These are phyloP conservation scores for Xylariales sp. DNA, from an alignment of 2,329 filamentous ascomycete species.

Conservation along the genomic window DNA sequence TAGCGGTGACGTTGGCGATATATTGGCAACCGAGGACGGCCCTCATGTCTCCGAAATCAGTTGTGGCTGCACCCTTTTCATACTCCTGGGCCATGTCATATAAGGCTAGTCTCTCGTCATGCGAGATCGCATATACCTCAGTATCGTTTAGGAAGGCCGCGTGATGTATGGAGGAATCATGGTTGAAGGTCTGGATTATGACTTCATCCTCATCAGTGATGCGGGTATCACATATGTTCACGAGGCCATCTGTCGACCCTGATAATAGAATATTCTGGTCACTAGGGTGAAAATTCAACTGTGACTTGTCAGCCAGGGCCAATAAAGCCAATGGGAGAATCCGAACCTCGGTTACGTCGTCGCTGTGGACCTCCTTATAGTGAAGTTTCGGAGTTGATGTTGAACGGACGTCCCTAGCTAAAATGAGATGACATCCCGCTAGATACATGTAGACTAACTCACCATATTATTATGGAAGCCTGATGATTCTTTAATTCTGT, in stretches of 20 bases:
- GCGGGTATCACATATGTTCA: constrained; percentile 80
- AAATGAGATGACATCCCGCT: constrained; percentile 28
- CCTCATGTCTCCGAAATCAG: constrained; percentile 76
- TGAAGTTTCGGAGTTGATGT: constrained; percentile 60
- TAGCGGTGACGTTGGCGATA: constrained; percentile 73
- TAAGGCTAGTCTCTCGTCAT: constrained; percentile 81
- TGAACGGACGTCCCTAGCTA: constrained; percentile 67
- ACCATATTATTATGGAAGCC: constrained; percentile 72
- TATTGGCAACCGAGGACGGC: constrained; percentile 77
- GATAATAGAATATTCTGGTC: constrained; percentile 74
- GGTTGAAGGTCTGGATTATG: constrained; percentile 81
- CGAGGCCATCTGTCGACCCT: constrained; percentile 81
- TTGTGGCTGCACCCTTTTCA: constrained; percentile 67
- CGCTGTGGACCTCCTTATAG: constrained; percentile 74
- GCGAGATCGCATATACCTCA: constrained; percentile 78
- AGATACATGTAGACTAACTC: constrained; percentile 36
- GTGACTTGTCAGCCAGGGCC: constrained; percentile 43
- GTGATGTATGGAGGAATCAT: constrained; percentile 78
- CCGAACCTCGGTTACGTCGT: constrained; percentile 71
- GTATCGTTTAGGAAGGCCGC: constrained; percentile 75
- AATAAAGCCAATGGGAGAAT: constrained; percentile 38
- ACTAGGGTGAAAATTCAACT: constrained; percentile 71
- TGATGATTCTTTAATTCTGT: constrained; percentile 76
- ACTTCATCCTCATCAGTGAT: constrained; percentile 81
- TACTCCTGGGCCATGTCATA: constrained; percentile 75